Percentiles rank a stretch among this genome's conserved stretches.
phyloP scores from a whole-genome alignment of 306 rosid species.

The Lagenaria siceraria region DNA sequence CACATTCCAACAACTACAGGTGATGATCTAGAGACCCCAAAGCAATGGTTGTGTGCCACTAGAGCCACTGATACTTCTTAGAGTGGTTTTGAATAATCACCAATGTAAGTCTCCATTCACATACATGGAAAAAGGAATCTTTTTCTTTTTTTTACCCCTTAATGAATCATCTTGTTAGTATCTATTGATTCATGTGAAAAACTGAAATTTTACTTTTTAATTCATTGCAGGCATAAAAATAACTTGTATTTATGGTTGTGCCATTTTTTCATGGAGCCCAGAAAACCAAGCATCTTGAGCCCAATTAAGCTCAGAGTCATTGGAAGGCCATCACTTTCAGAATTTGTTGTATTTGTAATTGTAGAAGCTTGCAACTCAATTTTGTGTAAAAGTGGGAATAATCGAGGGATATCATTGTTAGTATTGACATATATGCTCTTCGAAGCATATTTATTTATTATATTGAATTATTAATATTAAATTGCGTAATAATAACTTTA shows the following conservation, averaged over 20 bases:
- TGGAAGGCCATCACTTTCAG: background rate
- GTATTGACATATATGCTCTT: background rate
- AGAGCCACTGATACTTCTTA: slow-evolving; percentile 17
- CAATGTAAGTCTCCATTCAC: background rate
- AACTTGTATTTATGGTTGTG: background rate
- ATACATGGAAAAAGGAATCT: background rate
- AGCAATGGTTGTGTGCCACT: slow-evolving; percentile 75
- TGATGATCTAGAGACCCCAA: slow-evolving; percentile 62
- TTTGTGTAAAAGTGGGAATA: background rate
- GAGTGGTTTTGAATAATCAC: background rate
- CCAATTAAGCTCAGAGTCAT: background rate
- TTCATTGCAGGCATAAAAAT: background rate
- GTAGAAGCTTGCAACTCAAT: background rate
- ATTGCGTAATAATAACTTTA: too few relatives aligned
- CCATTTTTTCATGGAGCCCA: background rate
- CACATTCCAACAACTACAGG: slow-evolving; percentile 58
- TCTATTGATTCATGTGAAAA: background rate
- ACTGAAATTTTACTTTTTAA: background rate
- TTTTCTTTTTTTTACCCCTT: too few relatives aligned
- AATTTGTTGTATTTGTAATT: background rate
- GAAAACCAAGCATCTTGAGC: background rate
- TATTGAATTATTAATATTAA: too few relatives aligned
- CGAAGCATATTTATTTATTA: background rate
- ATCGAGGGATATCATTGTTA: background rate
- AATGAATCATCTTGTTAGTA: background rate